Percentiles rank a stretch among this genome's conserved stretches.
phyloP scores from a whole-genome alignment of 305 asterid genomes.

The Fraxinus dipetala region DNA sequence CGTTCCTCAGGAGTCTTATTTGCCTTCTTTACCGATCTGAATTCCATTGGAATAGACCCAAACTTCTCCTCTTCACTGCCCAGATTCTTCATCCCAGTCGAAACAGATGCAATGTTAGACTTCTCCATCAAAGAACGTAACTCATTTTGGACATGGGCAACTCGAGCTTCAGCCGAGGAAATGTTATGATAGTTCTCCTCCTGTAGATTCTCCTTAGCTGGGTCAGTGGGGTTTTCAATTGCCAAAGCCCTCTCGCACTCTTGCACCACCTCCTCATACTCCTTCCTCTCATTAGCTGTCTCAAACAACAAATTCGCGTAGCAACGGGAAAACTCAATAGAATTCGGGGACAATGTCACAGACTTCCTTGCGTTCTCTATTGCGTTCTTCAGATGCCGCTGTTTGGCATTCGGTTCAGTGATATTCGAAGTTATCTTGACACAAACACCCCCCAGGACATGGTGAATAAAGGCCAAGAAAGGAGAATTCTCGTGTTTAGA shows the following conservation, averaged over 20 bases:
- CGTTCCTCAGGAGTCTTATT: slow-evolving; percentile 82
- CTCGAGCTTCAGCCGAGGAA: not conserved
- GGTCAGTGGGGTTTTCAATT: slow-evolving; percentile 32
- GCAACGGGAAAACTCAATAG: slow-evolving; percentile 77
- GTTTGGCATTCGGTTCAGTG: slow-evolving; percentile 59
- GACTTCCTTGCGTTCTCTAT: slow-evolving; percentile 76
- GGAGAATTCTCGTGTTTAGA: slow-evolving; percentile 51
- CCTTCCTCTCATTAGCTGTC: slow-evolving; percentile 63
- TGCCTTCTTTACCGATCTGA: slow-evolving; percentile 60
- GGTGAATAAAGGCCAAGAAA: slow-evolving; percentile 46
- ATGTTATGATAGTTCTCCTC: not conserved
- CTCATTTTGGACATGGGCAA: not conserved
- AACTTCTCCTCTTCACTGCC: slow-evolving; percentile 78
- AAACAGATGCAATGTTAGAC: slow-evolving; percentile 55
- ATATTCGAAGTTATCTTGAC: slow-evolving; percentile 56
- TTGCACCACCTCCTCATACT: slow-evolving; percentile 67
- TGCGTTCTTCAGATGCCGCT: slow-evolving; percentile 68
- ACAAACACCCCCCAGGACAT: slow-evolving; percentile 72
- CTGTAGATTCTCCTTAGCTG: not conserved
- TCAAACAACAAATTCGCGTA: slow-evolving; percentile 76
- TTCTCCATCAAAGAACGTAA: not conserved
- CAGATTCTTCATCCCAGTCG: slow-evolving; percentile 81
- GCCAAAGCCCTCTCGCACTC: slow-evolving; percentile 87
- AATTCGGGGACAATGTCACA: slow-evolving; percentile 52
- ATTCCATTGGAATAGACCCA: slow-evolving; percentile 72